Evolutionary conservation across 371 early-diverging fungal species (phyloP).

Genomic region (Syncephalastrum sp.): DNA sequence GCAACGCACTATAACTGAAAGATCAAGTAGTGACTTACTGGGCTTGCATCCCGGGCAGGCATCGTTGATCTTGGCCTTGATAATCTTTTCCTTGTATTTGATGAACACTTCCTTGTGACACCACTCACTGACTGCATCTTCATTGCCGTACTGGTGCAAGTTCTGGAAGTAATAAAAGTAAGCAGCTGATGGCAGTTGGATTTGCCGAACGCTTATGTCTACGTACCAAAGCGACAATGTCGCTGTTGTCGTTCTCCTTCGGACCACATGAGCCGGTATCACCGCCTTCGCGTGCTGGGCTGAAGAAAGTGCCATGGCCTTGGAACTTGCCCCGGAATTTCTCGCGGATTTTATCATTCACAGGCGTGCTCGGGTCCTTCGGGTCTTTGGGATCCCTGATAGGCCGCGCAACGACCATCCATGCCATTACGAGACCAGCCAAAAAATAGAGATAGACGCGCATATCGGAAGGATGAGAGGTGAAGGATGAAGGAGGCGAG

Average conservation of each 20-base stretch:
- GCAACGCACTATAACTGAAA: too few species aligned
- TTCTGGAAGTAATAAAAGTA: constrained; percentile 15
- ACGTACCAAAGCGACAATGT: constrained; percentile 38
- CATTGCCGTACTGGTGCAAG: constrained; percentile 30
- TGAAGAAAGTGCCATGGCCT: constrained; percentile 26
- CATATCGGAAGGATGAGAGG: too few species aligned
- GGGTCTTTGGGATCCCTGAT: too few species aligned
- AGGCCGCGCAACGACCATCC: too few species aligned
- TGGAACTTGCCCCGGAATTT: constrained; percentile 3
- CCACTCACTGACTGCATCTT: constrained; percentile 29
- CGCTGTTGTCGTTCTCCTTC: constrained; percentile 22
- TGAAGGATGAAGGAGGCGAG: too few species aligned
- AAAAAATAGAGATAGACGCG: too few species aligned
- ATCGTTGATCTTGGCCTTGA: constrained; percentile 31
- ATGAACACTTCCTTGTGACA: constrained; percentile 37
- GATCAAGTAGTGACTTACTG: constrained; percentile 18
- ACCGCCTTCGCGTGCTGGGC: constrained; percentile 34
- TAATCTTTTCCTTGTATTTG: constrained; percentile 17
- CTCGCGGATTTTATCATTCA: background rate
- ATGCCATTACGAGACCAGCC: too few species aligned
- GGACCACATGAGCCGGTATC: constrained; percentile 10
- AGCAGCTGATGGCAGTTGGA: background rate
- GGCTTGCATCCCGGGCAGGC: constrained; percentile 35
- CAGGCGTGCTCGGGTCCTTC: background rate
- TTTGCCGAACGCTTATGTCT: background rate